Evolutionary conservation across 2,329 filamentous ascomycete species (phyloP).

Genomic region (Sporothrix humicola): DNA sequence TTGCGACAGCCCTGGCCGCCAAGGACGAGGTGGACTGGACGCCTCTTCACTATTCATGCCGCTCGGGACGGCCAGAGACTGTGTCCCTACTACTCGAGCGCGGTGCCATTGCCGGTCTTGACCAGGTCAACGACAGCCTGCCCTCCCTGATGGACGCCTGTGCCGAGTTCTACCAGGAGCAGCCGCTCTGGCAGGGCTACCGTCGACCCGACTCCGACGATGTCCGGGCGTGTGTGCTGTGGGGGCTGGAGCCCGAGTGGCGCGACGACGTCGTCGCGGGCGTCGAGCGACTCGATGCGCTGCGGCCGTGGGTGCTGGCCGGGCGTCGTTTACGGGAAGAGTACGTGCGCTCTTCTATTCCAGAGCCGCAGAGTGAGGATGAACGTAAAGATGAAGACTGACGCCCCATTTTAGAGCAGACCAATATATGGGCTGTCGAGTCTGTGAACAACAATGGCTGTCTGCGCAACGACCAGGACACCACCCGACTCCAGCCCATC

Average conservation of each 20-base stretch:
- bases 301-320: background rate
- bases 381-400: background rate
- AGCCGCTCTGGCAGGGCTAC: slow-evolving; percentile 3
- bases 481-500: slow-evolving; percentile 14
- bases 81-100: background rate
- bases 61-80: background rate
- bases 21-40: background rate
- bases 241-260: background rate
- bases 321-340: background rate
- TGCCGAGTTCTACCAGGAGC: slow-evolving; percentile 7
- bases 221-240: background rate
- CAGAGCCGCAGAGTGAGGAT: background rate
- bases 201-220: background rate
- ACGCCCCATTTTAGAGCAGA: no score
- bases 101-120: background rate
- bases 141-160: slow-evolving; percentile 4
- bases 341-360: background rate
- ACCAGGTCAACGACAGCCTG: background rate
- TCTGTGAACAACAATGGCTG: background rate
- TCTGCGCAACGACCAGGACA: slow-evolving; percentile 27
- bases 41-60: background rate
- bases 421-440: no score
- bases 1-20: background rate
- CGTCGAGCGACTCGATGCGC: background rate
- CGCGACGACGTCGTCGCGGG: background rate